These are phyloP conservation scores for Starmerella bacillaris DNA, from an alignment of 805 yeast species.

Conservation along the genomic window DNA sequence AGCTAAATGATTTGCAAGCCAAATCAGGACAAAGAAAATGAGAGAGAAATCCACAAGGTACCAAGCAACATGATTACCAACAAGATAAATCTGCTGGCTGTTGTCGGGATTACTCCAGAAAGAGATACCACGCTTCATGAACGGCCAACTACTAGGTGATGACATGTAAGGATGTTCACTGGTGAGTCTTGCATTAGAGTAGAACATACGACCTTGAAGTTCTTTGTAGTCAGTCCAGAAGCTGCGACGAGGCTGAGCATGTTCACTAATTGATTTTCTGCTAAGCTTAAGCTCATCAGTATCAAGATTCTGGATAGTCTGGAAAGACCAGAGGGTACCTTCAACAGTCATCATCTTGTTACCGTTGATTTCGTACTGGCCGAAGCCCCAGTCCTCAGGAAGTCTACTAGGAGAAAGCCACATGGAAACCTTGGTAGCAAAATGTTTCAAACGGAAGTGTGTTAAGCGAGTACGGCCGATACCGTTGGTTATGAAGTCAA, in stretches of 20 bases:
- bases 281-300: slow-evolving; percentile 32
- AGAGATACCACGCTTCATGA: slow-evolving; percentile 75
- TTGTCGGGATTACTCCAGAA: slow-evolving; percentile 61
- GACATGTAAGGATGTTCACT: slow-evolving; percentile 93
- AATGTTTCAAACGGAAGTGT: slow-evolving; percentile 57
- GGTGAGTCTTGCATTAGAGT: slow-evolving; percentile 72
- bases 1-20: slow-evolving; percentile 59
- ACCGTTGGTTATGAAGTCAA: slow-evolving; percentile 20
- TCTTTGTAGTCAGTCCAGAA: slow-evolving; percentile 81
- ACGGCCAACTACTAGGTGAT: slow-evolving; percentile 81
- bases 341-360: slow-evolving; percentile 58
- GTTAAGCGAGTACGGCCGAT: slow-evolving; percentile 51
- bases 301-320: slow-evolving; percentile 41
- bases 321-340: slow-evolving; percentile 61
- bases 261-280: slow-evolving; percentile 18
- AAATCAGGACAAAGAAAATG: slow-evolving; percentile 42
- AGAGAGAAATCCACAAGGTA: slow-evolving; percentile 14
- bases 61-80: slow-evolving; percentile 69
- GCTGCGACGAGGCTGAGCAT: slow-evolving; percentile 24
- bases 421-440: slow-evolving; percentile 59
- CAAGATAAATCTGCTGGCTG: slow-evolving; percentile 64
- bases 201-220: slow-evolving; percentile 73
- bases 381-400: slow-evolving; percentile 93
- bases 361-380: slow-evolving; percentile 89
- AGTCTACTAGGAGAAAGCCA: slow-evolving; percentile 60